These are phyloP conservation scores for Diaporthe helianthi DNA, from an alignment of 2,329 filamentous ascomycete species.

Conservation along the genomic window DNA sequence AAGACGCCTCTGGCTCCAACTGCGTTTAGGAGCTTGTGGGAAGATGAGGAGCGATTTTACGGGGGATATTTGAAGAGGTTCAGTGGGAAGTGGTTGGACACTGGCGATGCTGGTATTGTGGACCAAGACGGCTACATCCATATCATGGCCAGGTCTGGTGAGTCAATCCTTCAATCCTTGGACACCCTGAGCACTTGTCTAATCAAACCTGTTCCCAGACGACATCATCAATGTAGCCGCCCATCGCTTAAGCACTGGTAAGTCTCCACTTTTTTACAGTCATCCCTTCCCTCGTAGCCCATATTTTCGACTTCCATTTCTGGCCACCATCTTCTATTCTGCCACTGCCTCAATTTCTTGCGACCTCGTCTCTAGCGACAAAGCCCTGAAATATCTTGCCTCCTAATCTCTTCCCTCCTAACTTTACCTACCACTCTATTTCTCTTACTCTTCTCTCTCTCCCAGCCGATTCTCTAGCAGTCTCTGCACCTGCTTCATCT, in stretches of 20 bases:
- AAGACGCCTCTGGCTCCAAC: slow-evolving; percentile 83
- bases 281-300: too few relatives aligned
- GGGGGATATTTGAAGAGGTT: slow-evolving; percentile 86
- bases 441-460: too few relatives aligned
- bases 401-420: too few relatives aligned
- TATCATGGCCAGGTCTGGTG: slow-evolving; percentile 63
- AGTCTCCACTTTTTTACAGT: slow-evolving; percentile 40
- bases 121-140: slow-evolving; percentile 74
- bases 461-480: background rate
- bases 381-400: too few relatives aligned
- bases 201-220: slow-evolving; percentile 53
- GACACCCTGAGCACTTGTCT: slow-evolving; percentile 36
- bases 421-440: background rate
- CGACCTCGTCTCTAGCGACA: too few relatives aligned
- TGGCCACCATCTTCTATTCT: too few relatives aligned
- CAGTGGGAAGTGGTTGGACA: slow-evolving; percentile 83
- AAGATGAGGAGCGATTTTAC: slow-evolving; percentile 86
- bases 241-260: slow-evolving; percentile 87
- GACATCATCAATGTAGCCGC: slow-evolving; percentile 97
- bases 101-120: slow-evolving; percentile 87
- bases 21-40: slow-evolving; percentile 84
- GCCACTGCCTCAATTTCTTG: too few relatives aligned
- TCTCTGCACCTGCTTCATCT: too few relatives aligned
- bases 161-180: slow-evolving; percentile 5
- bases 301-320: too few relatives aligned